Evolutionary conservation across 2,329 filamentous ascomycete species (phyloP).

Genomic region (Fusarium avenaceum): DNA sequence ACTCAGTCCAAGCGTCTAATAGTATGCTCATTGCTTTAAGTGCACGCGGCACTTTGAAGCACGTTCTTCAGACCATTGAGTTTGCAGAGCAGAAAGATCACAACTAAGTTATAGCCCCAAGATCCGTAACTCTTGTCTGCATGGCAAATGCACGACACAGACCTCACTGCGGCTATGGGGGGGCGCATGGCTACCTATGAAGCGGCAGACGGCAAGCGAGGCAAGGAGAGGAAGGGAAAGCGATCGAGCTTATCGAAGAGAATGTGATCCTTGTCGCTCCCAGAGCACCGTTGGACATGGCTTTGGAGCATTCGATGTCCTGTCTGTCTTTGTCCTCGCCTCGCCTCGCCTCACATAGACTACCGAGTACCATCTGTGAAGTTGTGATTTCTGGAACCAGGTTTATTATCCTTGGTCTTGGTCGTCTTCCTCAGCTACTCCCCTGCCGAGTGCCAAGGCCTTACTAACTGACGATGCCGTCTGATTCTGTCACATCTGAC

Average conservation of each 20-base stretch:
- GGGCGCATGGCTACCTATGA: neutral
- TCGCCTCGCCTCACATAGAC: too few relatives aligned
- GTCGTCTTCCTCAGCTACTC: neutral
- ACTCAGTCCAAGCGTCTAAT: conserved; percentile 24
- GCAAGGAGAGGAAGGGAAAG: conserved; percentile 8
- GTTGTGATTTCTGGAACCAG: neutral
- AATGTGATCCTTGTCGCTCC: conserved; percentile 19
- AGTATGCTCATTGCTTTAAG: conserved; percentile 5
- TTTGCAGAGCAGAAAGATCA: conserved; percentile 1
- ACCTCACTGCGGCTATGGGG: conserved; percentile 23
- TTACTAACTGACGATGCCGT: conserved; percentile 9
- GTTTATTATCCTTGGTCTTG: neutral
- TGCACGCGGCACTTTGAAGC: conserved; percentile 16
- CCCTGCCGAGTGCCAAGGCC: conserved; percentile 15
- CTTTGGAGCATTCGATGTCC: too few relatives aligned
- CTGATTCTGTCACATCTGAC: conserved; percentile 24
- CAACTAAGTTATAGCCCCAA: neutral
- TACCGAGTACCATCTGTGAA: too few relatives aligned
- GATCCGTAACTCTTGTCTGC: conserved; percentile 23
- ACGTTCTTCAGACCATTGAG: conserved; percentile 14
- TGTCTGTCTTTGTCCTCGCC: too few relatives aligned
- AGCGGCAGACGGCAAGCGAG: neutral
- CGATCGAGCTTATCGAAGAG: conserved; percentile 15
- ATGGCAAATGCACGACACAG: conserved; percentile 35
- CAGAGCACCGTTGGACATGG: conserved; percentile 5